Base-by-base conservation (phyloP, 2,329 filamentous ascomycete genomes). In the Colletotrichum godetiae region DNA sequence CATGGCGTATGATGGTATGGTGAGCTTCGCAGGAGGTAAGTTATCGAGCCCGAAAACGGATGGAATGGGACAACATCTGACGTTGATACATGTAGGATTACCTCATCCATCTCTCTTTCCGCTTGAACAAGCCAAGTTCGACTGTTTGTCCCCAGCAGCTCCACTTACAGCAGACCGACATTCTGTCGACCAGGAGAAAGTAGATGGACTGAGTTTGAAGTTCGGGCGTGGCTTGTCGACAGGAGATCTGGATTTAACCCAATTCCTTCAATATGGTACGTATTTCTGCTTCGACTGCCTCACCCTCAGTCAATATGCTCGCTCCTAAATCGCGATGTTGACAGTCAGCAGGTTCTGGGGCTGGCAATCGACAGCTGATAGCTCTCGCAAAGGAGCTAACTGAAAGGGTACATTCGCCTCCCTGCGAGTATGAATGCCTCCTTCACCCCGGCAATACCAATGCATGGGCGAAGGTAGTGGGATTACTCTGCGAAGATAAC, bases 1-100 rank as follows among this genome's bases (percentile, higher is more conserved):
- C n/a, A 81, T 81, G 80, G 77, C 68, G 1, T 75, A 76, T n/a
- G 80, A 81, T 68, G 80, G 79, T 15, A 81, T 81, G 80, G 78
- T 81, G 33, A 80, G 77, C 63, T 67, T 80, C 5, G 79, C 80
- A 2, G 79, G 79, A 74, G 79, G 79, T 29, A 29, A 29, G 27
- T 29, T 29, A 29, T 29, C 4, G 5, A 29, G 27, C 27, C 27
- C 27, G 3, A 29, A 29, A 4, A 29, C 27, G 27, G 27, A 3
- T 29, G 27, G 27, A 29, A 29, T 29, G 2, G 27, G 27, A 29
- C 27, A 29, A 29, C 4, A 29, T 3, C 27, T 29, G 4, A 29
- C 27, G 27, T 3, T 29, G 27, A 4, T 5, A 29, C 4, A 29
- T 29, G 27, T 29, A 29, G 79, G 79, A 3, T 75, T 80, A 1